Evolutionary conservation across 2,329 filamentous ascomycete species (phyloP).

Genomic region (Aspergillus felis): DNA sequence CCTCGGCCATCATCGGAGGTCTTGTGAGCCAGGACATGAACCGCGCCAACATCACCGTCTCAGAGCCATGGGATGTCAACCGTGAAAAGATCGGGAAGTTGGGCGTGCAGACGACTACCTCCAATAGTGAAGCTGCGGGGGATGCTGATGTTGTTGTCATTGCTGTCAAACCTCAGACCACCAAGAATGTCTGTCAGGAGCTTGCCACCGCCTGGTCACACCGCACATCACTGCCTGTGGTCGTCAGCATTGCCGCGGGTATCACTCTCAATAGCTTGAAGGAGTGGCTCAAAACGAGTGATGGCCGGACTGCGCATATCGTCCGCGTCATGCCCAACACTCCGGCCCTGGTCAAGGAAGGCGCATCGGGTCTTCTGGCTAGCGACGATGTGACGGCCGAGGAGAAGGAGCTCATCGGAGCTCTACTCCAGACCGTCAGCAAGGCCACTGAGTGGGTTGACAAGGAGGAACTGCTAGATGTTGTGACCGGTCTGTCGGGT

Average conservation of each 20-base stretch:
- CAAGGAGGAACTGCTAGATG: conserved; percentile 30
- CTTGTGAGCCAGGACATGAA: conserved; percentile 26
- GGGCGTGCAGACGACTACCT: conserved; percentile 29
- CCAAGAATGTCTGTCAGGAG: conserved; percentile 31
- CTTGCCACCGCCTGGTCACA: conserved; percentile 24
- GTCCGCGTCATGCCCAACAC: conserved; percentile 37
- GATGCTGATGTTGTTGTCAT: conserved; percentile 30
- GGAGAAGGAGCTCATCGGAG: conserved; percentile 30
- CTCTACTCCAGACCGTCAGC: conserved; percentile 27
- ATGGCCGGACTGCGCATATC: conserved; percentile 23
- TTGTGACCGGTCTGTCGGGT: conserved; percentile 36
- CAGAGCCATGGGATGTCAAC: conserved; percentile 35
- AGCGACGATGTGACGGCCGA: conserved; percentile 21
- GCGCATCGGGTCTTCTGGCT: conserved; percentile 28
- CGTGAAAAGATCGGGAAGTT: conserved; percentile 29
- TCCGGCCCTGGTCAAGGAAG: conserved; percentile 30
- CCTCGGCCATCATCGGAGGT: conserved; percentile 33
- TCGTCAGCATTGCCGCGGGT: conserved; percentile 33
- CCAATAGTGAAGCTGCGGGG: conserved; percentile 24
- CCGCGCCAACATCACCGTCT: conserved; percentile 30
- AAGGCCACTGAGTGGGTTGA: conserved; percentile 35
- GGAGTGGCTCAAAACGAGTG: conserved; percentile 24
- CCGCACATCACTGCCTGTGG: conserved; percentile 23
- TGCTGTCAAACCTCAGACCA: conserved; percentile 33
- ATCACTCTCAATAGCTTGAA: conserved; percentile 29